Evolutionary conservation across 768 basidiomycete species (phyloP), one percentile per base, ranked within the genome.

Genomic region (Hydnum rufescens): DNA sequence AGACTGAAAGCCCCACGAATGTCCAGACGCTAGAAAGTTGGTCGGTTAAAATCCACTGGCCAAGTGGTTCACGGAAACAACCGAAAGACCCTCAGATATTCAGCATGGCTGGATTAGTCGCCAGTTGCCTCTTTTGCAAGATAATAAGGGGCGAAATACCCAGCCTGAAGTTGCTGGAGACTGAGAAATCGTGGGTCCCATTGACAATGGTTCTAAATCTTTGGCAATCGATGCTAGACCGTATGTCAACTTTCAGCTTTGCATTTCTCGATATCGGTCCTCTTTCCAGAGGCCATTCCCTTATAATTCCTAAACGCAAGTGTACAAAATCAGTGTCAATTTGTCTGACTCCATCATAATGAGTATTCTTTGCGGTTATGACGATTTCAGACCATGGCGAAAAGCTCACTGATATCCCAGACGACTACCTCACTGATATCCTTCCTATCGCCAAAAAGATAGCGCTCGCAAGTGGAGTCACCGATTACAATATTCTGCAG

Each of bases 101-200:
- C n/a, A n/a, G n/a, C n/a, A n/a, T n/a, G n/a, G n/a, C n/a, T n/a
- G n/a, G n/a, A n/a, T n/a, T n/a, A n/a, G n/a, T n/a, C n/a, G n/a
- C n/a, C n/a, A n/a, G n/a, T n/a, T 95, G 90, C 65, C 67, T 96
- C 60, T 96, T 95, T 70, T 97, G 93, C 74, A 95, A 81, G 69
- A 95, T 96, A 65, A 74, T 90, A 69, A 85, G 85, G 68, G 85
- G 89, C 78, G 44, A 55, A 62, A 89, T 96, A 57, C 92, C 92
- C 16, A 80, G 81, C 65, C 80, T 73, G 66, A 92, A 89, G 68
- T 74, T 90, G 32, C 52, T 82, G 36, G 86, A 90, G 64, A 87
- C 82, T 1, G 73, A 76, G 4, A 62, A 73, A 25, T 75, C 80
- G 77, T 84, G 61, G 19, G n/a, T n/a, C 19, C 8, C 58, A 77